phyloP scores from a whole-genome alignment of 2,329 filamentous ascomycete genomes.

The Paracoccidioides brasiliensis region DNA sequence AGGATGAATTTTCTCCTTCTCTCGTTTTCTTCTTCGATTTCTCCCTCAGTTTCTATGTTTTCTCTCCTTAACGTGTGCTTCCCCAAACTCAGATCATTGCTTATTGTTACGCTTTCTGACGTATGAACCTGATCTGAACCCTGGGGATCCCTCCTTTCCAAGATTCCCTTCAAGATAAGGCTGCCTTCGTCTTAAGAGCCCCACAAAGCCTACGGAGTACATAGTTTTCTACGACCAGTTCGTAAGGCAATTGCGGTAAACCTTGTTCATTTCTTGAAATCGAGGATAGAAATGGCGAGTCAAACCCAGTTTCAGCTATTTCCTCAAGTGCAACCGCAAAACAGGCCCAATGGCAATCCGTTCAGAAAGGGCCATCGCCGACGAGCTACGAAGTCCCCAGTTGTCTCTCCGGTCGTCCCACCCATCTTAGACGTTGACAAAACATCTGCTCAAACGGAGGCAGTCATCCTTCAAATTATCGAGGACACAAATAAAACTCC shows the following conservation, averaged over 20 bases:
- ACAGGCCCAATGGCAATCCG: constrained; percentile 21
- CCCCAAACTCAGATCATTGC: not conserved
- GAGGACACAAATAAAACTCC: constrained; percentile 23
- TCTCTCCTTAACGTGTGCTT: not conserved
- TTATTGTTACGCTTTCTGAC: not conserved
- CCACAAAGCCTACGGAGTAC: not conserved
- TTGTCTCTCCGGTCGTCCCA: constrained; percentile 14
- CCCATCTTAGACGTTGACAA: constrained; percentile 21
- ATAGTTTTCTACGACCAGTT: not conserved
- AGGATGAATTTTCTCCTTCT: not conserved
- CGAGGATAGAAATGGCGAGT: constrained; percentile 4
- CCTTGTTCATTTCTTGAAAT: constrained; percentile 3
- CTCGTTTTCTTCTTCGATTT: not conserved
- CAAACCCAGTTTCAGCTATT: constrained; percentile 28
- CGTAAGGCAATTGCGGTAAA: not conserved
- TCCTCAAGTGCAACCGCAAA: constrained; percentile 22
- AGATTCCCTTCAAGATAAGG: not conserved
- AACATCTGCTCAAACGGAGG: constrained; percentile 19
- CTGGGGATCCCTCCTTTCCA: not conserved
- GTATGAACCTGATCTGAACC: not conserved
- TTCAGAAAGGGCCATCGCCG: constrained; percentile 20
- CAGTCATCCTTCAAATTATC: constrained; percentile 27
- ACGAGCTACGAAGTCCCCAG: constrained; percentile 13
- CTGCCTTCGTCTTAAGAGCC: not conserved
- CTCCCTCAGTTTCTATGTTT: not conserved